A percentile compares a stretch with the other conserved stretches of the same genome.
Conservation (phyloP, 495 filamentous ascomycete genomes). For the Gamarada debralockiae region DNA sequence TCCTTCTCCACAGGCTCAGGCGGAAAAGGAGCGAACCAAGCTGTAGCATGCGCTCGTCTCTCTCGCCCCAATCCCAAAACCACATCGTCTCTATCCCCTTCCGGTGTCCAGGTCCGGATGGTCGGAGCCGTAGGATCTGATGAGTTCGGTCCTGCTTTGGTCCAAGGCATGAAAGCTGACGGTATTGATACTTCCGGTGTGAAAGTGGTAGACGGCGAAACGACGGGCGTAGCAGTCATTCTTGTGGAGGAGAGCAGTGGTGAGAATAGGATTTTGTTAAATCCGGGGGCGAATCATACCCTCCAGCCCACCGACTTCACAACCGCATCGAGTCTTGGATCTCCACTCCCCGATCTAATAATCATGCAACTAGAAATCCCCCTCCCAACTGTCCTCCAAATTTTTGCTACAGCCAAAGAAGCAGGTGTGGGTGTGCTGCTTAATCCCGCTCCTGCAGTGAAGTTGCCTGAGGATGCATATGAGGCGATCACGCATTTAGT, state of each 20-base stretch:
- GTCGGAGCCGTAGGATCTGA: constrained; percentile 78
- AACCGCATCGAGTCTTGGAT: constrained; percentile 37
- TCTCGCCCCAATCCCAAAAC: constrained; percentile 31
- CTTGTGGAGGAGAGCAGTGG: constrained; percentile 75
- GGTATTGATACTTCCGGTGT: constrained; percentile 62
- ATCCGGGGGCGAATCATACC: constrained; percentile 72
- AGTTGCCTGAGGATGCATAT: constrained; percentile 65
- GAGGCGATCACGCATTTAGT: constrained; percentile 70
- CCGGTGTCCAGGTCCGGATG: constrained; percentile 65
- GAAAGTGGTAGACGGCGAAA: constrained; percentile 38
- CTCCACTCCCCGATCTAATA: constrained; percentile 56
- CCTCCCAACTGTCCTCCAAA: constrained; percentile 61
- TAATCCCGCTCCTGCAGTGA: constrained; percentile 74
- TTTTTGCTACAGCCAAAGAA: constrained; percentile 49
- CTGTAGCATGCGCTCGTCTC: constrained; percentile 70
- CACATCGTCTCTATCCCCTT: constrained; percentile 2
- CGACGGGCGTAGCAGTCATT: constrained; percentile 79
- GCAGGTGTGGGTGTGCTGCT: constrained; percentile 60
- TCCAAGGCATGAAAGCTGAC: constrained; percentile 46
- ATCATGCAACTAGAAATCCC: constrained; percentile 92
- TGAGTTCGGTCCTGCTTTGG: constrained; percentile 38
- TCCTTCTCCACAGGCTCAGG: constrained; percentile 77
- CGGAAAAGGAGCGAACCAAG: constrained; percentile 96
- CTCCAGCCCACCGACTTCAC: constrained; percentile 14
- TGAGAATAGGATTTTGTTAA: constrained; percentile 84